These are phyloP conservation scores for Sclerotinia glacialis DNA, from an alignment of 2,329 filamentous ascomycete genomes.

Conservation along the genomic window DNA sequence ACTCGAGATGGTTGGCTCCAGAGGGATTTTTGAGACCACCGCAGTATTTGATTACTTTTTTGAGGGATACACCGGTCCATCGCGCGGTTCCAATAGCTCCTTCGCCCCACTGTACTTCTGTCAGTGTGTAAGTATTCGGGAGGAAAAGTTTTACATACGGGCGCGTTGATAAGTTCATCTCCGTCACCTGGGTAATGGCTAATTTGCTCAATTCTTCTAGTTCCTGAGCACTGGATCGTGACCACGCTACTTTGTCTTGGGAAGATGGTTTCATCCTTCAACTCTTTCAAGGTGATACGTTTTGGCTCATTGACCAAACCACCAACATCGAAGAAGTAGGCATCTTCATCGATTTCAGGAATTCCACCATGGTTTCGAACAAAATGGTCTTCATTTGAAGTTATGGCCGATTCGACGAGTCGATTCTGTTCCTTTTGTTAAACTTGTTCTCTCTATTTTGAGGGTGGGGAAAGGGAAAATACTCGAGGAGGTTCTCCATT, in stretches of 20 bases:
- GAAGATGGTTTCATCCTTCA: conserved; percentile 30
- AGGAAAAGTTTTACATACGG: conserved; percentile 31
- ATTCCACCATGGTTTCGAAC: conserved; percentile 72
- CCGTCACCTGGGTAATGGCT: conserved; percentile 63
- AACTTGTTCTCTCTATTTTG: not conserved
- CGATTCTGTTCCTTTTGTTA: conserved; percentile 34
- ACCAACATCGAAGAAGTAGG: conserved; percentile 27
- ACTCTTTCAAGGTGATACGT: conserved; percentile 27
- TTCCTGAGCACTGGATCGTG: conserved; percentile 67
- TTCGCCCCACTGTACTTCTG: conserved; percentile 52
- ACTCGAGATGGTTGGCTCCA: conserved; percentile 60
- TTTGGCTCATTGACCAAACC: conserved; percentile 31
- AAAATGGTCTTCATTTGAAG: conserved; percentile 61
- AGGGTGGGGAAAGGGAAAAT: not conserved
- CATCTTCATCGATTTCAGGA: conserved; percentile 56
- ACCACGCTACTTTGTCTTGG: conserved; percentile 46
- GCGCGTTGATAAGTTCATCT: conserved; percentile 53
- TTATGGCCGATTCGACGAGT: conserved; percentile 55
- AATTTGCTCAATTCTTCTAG: conserved; percentile 67
- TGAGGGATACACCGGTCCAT: conserved; percentile 62
- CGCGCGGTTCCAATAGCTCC: conserved; percentile 65
- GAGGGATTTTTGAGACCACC: conserved; percentile 52
- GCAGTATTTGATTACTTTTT: conserved; percentile 68
- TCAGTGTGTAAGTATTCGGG: not conserved
- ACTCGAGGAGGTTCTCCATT: conserved; percentile 58